phyloP scores from a whole-genome alignment of 2,329 filamentous ascomycete species.

The Colletotrichum cordylinicola region DNA sequence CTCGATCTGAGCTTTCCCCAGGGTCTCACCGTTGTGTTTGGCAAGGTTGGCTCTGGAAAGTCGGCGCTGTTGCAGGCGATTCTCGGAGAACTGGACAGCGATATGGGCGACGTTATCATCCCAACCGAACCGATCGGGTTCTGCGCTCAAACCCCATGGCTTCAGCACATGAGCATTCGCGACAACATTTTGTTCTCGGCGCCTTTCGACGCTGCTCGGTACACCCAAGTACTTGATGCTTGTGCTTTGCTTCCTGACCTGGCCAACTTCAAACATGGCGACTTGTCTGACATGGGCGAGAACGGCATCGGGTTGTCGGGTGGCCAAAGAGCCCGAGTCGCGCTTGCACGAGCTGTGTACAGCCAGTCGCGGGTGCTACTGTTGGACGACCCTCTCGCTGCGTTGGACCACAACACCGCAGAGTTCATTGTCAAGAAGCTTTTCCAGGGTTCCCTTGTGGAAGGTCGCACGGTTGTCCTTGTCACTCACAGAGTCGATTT shows the following conservation, averaged over 20 bases:
- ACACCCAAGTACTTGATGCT: constrained; percentile 65
- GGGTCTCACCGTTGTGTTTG: constrained; percentile 62
- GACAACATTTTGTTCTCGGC: constrained; percentile 71
- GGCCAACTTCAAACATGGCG: constrained; percentile 59
- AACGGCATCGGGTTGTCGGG: constrained; percentile 68
- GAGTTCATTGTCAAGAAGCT: constrained; percentile 66
- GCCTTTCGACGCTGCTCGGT: constrained; percentile 58
- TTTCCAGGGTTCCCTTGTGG: constrained; percentile 64
- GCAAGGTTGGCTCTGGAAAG: constrained; percentile 67
- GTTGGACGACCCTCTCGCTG: constrained; percentile 68
- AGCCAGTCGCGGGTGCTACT: constrained; percentile 62
- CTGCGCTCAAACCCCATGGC: constrained; percentile 67
- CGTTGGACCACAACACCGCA: constrained; percentile 67
- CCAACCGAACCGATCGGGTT: constrained; percentile 59
- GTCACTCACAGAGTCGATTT: constrained; percentile 84
- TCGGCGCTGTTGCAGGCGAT: constrained; percentile 65
- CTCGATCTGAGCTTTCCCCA: constrained; percentile 51
- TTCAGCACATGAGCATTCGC: constrained; percentile 69
- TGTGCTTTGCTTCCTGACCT: constrained; percentile 65
- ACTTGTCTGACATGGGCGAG: constrained; percentile 65
- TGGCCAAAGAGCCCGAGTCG: constrained; percentile 67
- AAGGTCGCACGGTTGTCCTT: constrained; percentile 74
- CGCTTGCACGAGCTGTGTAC: constrained; percentile 68
- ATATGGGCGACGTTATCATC: constrained; percentile 51
- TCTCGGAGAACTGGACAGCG: constrained; percentile 71